Evolutionary conservation across 768 basidiomycete genomes (phyloP).

Genomic region (Russula ochroleuca): DNA sequence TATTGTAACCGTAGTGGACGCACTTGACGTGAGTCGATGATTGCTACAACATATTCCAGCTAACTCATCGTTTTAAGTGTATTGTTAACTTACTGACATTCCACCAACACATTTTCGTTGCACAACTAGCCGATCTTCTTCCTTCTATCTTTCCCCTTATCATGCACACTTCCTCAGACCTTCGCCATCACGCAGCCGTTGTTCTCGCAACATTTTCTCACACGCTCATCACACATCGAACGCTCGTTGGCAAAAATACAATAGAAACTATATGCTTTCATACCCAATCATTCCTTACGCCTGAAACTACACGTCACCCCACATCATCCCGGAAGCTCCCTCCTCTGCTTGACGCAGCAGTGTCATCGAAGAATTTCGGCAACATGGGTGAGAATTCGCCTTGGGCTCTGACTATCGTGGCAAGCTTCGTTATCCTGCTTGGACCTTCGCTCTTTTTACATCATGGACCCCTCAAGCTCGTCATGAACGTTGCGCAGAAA

Average conservation of each 20-base stretch:
- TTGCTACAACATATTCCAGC: not conserved
- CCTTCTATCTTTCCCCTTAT: constrained; percentile 16
- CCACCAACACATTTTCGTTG: constrained; percentile 12
- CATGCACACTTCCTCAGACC: constrained; percentile 17
- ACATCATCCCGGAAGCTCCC: constrained; percentile 22
- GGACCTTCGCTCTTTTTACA: constrained; percentile 19
- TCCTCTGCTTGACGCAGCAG: constrained; percentile 14
- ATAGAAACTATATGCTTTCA: constrained; percentile 16
- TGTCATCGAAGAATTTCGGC: constrained; percentile 5
- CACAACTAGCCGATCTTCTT: constrained; percentile 11
- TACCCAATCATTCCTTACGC: constrained; percentile 19
- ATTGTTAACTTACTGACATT: constrained; percentile 14
- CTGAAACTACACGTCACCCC: constrained; percentile 22
- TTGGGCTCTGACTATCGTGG: constrained; percentile 19
- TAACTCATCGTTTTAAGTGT: constrained; percentile 11
- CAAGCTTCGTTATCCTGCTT: constrained; percentile 17
- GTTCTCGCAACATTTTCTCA: constrained; percentile 20
- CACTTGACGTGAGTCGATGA: constrained; percentile 7
- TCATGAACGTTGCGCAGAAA: constrained; percentile 18
- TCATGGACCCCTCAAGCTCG: constrained; percentile 19
- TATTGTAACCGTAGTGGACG: constrained; percentile 18
- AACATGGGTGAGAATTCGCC: constrained; percentile 12
- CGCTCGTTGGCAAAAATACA: not conserved
- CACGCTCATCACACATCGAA: constrained; percentile 10
- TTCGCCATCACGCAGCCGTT: constrained; percentile 15